A percentile compares a stretch with the other conserved stretches of the same genome.
Conservation (phyloP, 2,329 filamentous ascomycete species). For the Dactylellina cionopaga region DNA sequence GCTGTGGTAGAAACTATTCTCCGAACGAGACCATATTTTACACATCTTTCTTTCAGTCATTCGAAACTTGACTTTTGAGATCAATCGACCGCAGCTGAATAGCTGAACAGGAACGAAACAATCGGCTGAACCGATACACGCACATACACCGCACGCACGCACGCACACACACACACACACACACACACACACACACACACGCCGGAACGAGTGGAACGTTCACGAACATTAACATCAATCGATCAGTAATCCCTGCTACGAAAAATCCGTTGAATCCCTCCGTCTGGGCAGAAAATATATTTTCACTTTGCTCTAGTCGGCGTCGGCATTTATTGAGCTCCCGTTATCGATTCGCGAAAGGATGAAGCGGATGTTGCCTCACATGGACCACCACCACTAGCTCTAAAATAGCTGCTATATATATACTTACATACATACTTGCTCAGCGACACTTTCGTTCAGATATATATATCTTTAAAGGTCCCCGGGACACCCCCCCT, state of each 20-base stretch:
- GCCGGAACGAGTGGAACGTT: conserved; percentile 4
- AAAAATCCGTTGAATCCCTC: conserved; percentile 22
- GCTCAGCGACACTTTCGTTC: not conserved
- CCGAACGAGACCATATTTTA: no score
- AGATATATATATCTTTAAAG: no score
- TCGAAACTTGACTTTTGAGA: not conserved
- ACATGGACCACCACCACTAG: no score
- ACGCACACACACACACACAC: no score
- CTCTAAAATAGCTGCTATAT: not conserved
- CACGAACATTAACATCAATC: conserved; percentile 38
- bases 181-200: no score
- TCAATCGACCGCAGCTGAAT: no score
- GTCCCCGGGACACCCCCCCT: no score
- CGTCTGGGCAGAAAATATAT: conserved; percentile 25
- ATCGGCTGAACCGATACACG: not conserved
- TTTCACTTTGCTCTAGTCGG: not conserved
- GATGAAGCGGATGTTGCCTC: conserved; percentile 2
- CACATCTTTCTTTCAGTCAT: not conserved
- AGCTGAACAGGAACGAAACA: no score
- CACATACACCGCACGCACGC: no score
- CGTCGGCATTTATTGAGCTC: conserved; percentile 23
- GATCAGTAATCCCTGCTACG: conserved; percentile 31
- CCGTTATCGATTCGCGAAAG: not conserved
- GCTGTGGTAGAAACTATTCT: no score
- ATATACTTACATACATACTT: not conserved